Percentiles rank a stretch among this genome's conserved stretches.
Evolutionary conservation across 2,329 filamentous ascomycete species (phyloP).

Genomic region (Plectosphaerella cucumerina): DNA sequence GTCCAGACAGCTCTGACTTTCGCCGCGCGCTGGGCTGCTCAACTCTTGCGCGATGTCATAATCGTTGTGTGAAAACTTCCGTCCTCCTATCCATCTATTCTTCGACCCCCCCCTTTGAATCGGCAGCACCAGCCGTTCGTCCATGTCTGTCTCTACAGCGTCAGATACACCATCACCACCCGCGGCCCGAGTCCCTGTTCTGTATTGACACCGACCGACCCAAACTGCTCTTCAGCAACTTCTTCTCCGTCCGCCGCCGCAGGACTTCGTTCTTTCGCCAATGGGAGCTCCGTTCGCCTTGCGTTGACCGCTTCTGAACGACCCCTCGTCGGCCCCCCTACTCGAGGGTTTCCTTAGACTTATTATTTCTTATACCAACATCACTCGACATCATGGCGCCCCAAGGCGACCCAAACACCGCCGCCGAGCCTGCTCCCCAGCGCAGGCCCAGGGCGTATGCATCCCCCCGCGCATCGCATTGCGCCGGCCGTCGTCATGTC

Average conservation of each 20-base stretch:
- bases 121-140: too few species aligned
- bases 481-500: neutral
- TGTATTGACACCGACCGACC: too few species aligned
- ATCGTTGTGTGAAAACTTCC: too few species aligned
- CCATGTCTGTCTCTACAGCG: too few species aligned
- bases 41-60: too few species aligned
- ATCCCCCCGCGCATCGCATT: neutral
- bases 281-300: neutral
- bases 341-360: neutral
- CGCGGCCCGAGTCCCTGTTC: too few species aligned
- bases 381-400: slow-evolving; percentile 7
- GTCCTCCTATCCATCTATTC: too few species aligned
- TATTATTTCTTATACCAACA: neutral
- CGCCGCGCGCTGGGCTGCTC: too few species aligned
- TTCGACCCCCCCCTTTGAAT: too few species aligned
- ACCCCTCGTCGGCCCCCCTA: neutral
- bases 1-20: neutral
- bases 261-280: neutral
- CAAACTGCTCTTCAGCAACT: too few species aligned
- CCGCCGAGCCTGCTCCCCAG: slow-evolving; percentile 7
- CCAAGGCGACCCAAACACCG: slow-evolving; percentile 6
- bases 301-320: neutral
- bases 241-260: too few species aligned
- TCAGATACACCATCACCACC: too few species aligned
- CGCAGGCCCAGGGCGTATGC: slow-evolving; percentile 35